These are phyloP conservation scores for Zelopaecilomyces penicillatus DNA, from an alignment of 2,329 filamentous ascomycete genomes.

Conservation along the genomic window DNA sequence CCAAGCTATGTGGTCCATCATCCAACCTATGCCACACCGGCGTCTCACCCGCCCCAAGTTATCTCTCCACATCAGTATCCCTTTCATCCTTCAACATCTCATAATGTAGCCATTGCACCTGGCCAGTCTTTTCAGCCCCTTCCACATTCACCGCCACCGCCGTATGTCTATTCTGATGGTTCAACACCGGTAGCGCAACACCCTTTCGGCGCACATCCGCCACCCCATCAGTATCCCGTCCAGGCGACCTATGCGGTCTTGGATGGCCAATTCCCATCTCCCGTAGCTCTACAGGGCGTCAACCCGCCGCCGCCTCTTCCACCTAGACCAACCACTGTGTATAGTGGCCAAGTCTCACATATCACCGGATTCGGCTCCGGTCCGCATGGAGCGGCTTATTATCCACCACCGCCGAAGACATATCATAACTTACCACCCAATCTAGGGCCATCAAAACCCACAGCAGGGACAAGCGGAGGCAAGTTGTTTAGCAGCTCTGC, in stretches of 20 bases:
- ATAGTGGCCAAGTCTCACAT: slow-evolving; percentile 10
- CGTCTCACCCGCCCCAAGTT: background rate
- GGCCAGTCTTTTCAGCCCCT: slow-evolving; percentile 1
- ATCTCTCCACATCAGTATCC: background rate
- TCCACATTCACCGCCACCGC: slow-evolving; percentile 8
- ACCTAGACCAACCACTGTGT: slow-evolving; percentile 17
- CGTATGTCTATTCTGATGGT: slow-evolving; percentile 1
- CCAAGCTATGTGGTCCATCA: slow-evolving; percentile 5
- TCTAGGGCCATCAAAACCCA: slow-evolving; percentile 10
- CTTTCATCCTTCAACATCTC: slow-evolving; percentile 6
- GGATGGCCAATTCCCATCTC: background rate
- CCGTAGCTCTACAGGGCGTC: background rate
- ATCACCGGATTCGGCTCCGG: slow-evolving; percentile 14
- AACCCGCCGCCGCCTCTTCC: slow-evolving; percentile 19
- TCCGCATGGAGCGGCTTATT: slow-evolving; percentile 17
- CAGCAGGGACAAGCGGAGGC: slow-evolving; percentile 10
- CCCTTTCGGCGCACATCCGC: slow-evolving; percentile 3
- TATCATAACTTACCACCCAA: slow-evolving; percentile 18
- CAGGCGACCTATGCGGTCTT: slow-evolving; percentile 8
- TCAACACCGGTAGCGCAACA: slow-evolving; percentile 7
- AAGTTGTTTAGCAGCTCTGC: slow-evolving; percentile 25
- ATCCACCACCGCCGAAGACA: slow-evolving; percentile 25
- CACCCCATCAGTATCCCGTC: slow-evolving; percentile 5
- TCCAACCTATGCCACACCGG: slow-evolving; percentile 9
- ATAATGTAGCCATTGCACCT: slow-evolving; percentile 2